Evolutionary conservation across 2,329 filamentous ascomycete genomes (phyloP).

Genomic region (Aspergillus transmontanensis): DNA sequence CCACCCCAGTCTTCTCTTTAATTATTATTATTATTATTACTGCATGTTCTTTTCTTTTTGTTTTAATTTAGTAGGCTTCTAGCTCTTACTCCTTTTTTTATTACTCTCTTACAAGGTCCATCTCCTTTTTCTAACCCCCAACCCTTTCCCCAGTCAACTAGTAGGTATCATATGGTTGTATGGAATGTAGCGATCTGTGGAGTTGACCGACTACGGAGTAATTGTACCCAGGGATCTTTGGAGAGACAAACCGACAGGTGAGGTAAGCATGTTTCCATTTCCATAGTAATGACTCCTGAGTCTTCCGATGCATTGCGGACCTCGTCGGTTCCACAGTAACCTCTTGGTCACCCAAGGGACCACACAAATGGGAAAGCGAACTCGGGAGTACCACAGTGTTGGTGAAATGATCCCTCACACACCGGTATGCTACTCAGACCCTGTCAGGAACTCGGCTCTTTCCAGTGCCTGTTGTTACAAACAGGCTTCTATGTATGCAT

Average conservation of each 20-base stretch:
- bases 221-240: background rate
- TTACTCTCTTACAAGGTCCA: background rate
- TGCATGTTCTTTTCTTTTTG: background rate
- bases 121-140: background rate
- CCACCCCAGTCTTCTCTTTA: background rate
- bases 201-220: background rate
- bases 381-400: conserved; percentile 1
- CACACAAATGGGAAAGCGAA: conserved; percentile 2
- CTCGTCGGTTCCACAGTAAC: conserved; percentile 7
- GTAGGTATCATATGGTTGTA: background rate
- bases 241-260: background rate
- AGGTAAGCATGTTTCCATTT: conserved; percentile 4
- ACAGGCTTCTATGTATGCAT: background rate
- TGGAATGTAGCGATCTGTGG: background rate
- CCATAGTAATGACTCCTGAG: conserved; percentile 2
- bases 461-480: background rate
- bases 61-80: background rate
- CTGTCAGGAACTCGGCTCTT: conserved; percentile 5
- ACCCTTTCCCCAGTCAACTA: background rate
- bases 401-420: background rate
- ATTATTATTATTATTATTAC: background rate
- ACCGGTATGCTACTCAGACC: background rate
- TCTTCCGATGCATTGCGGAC: conserved; percentile 9
- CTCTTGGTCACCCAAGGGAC: conserved; percentile 2
- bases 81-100: background rate